These are phyloP conservation scores for Tribonema minus DNA, from an alignment of 108 stramenopile genomes.

Conservation along the genomic window DNA sequence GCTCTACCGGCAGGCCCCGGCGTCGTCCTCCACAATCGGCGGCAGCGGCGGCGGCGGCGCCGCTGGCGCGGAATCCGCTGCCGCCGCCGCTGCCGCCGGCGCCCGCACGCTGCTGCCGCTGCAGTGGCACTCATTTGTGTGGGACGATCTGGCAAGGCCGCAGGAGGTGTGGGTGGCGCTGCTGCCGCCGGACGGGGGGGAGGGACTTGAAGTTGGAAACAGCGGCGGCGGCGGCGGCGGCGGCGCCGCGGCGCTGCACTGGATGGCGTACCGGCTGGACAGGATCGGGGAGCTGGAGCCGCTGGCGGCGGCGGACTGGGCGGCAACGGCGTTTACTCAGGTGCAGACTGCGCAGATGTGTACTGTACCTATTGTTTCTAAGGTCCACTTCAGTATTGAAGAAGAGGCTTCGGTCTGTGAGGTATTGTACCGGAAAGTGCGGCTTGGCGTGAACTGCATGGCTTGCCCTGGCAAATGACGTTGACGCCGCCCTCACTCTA, in stretches of 20 bases:
- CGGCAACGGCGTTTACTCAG: slow-evolving; percentile 2
- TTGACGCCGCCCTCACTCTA: too few species aligned
- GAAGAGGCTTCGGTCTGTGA: too few species aligned
- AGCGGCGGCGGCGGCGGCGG: neutral
- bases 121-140: slow-evolving; percentile 31
- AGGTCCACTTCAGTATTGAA: too few species aligned
- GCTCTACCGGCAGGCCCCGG: slow-evolving; percentile 36
- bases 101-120: slow-evolving; percentile 22
- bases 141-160: too few species aligned
- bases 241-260: slow-evolving; percentile 3
- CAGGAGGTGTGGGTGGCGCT: too few species aligned
- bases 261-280: slow-evolving; percentile 15
- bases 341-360: slow-evolving; percentile 6
- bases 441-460: too few species aligned
- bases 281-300: slow-evolving; percentile 25
- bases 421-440: too few species aligned
- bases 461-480: too few species aligned
- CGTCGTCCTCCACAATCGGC: too few species aligned
- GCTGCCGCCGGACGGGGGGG: slow-evolving; percentile 15
- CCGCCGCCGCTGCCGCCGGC: too few species aligned
- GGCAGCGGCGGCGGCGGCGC: too few species aligned
- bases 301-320: slow-evolving; percentile 2
- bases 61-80: too few species aligned
- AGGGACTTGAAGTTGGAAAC: slow-evolving; percentile 4
- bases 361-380: neutral